These are phyloP conservation scores for Ramaria sp. DNA, from an alignment of 768 basidiomycete genomes.

Conservation along the genomic window DNA sequence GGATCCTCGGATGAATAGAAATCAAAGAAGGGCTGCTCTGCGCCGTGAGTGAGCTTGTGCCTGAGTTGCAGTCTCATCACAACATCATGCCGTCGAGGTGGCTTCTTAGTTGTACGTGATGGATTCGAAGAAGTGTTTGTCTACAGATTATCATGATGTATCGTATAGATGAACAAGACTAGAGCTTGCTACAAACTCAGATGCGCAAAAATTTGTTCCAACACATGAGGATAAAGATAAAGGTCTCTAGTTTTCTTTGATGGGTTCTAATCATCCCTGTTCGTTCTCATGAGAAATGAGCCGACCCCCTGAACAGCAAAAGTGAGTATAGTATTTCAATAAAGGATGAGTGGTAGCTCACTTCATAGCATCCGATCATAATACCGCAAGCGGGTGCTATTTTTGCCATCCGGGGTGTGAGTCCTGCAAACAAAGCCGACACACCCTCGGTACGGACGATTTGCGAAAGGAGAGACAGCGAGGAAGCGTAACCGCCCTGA, in stretches of 20 bases:
- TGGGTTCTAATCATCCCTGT: not conserved
- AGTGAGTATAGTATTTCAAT: not conserved
- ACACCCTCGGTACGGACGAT: conserved; percentile 74
- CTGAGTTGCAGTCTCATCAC: too few relatives aligned
- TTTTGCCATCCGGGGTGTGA: conserved; percentile 82
- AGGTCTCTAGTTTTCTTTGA: too few relatives aligned
- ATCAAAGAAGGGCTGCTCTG: too few relatives aligned
- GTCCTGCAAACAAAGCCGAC: conserved; percentile 71
- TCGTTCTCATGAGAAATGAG: not conserved
- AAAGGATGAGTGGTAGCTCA: conserved; percentile 21
- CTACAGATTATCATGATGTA: too few relatives aligned
- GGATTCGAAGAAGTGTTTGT: too few relatives aligned
- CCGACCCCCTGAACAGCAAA: conserved; percentile 6
- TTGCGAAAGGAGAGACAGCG: conserved; percentile 32
- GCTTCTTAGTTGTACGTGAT: too few relatives aligned
- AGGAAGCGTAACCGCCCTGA: conserved; percentile 29
- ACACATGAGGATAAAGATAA: not conserved
- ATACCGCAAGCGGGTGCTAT: conserved; percentile 97
- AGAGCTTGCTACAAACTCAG: too few relatives aligned
- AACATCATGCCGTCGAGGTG: too few relatives aligned
- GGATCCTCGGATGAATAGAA: too few relatives aligned
- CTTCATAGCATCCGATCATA: conserved; percentile 97
- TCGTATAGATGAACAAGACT: too few relatives aligned
- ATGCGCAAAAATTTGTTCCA: not conserved
- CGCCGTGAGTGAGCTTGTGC: too few relatives aligned